These are phyloP conservation scores for Candolleomyces eurysporus DNA, from an alignment of 768 basidiomycete species.

Conservation along the genomic window DNA sequence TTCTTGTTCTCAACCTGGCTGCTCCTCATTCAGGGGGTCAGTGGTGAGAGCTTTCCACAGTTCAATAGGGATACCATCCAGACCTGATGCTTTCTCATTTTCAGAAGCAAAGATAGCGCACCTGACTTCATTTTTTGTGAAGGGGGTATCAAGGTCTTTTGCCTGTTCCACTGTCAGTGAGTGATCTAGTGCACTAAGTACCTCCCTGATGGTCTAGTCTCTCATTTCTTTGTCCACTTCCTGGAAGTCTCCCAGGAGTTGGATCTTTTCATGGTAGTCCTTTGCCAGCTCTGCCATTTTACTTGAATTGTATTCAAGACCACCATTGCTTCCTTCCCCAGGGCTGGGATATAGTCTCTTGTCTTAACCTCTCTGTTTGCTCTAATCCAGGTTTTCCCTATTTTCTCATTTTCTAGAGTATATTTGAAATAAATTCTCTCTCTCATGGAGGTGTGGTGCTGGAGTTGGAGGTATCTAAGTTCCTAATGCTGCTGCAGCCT, in stretches of 20 bases:
- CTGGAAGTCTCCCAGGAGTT: conserved; percentile 10
- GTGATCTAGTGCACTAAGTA: too few relatives aligned
- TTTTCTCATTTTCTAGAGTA: conserved; percentile 6
- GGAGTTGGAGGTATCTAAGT: neutral
- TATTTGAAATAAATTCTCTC: neutral
- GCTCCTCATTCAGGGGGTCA: too few relatives aligned
- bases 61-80: conserved; percentile 25
- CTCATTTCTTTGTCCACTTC: too few relatives aligned
- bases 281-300: conserved; percentile 32
- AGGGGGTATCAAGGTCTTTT: neutral
- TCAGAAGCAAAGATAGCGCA: neutral
- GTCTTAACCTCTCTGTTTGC: conserved; percentile 2
- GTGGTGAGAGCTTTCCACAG: conserved; percentile 18
- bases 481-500: neutral
- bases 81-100: conserved; percentile 15
- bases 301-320: conserved; percentile 17
- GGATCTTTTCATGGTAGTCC: conserved; percentile 26
- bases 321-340: neutral
- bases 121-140: neutral
- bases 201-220: too few relatives aligned
- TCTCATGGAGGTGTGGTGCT: neutral
- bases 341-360: conserved; percentile 4
- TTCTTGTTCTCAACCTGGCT: too few relatives aligned
- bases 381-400: conserved; percentile 7
- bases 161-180: neutral